These are phyloP conservation scores for Comarum palustre DNA, from an alignment of 306 rosid species.

Conservation along the genomic window DNA sequence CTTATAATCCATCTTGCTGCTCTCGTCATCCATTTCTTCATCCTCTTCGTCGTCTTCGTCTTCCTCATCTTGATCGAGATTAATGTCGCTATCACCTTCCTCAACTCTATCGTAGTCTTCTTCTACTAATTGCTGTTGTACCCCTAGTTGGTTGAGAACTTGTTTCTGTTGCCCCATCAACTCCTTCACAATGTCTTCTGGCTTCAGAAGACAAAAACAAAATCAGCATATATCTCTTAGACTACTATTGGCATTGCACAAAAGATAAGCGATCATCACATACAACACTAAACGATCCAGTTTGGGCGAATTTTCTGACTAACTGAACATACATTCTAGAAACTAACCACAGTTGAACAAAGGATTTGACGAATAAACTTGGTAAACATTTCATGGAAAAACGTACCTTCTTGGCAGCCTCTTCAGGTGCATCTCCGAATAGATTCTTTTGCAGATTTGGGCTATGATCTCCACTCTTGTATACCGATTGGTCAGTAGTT, in stretches of 20 bases:
- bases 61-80: constrained; percentile 26
- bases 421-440: constrained; percentile 31
- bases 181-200: constrained; percentile 56
- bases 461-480: constrained; percentile 14
- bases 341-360: background rate
- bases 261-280: background rate
- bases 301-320: background rate
- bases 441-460: constrained; percentile 11
- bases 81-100: constrained; percentile 23
- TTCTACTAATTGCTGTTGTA: constrained; percentile 17
- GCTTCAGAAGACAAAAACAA: constrained; percentile 40
- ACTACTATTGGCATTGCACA: background rate
- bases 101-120: constrained; percentile 31
- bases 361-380: background rate
- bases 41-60: constrained; percentile 28
- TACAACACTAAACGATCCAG: background rate
- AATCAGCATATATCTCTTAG: constrained; percentile 20
- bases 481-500: background rate
- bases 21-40: constrained; percentile 21
- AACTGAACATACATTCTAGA: background rate
- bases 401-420: constrained; percentile 40
- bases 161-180: constrained; percentile 36
- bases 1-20: constrained; percentile 29
- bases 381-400: background rate
- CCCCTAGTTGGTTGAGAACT: background rate